Base-by-base conservation (phyloP, 139 green algal genomes). In the Picochlorum sp. region DNA sequence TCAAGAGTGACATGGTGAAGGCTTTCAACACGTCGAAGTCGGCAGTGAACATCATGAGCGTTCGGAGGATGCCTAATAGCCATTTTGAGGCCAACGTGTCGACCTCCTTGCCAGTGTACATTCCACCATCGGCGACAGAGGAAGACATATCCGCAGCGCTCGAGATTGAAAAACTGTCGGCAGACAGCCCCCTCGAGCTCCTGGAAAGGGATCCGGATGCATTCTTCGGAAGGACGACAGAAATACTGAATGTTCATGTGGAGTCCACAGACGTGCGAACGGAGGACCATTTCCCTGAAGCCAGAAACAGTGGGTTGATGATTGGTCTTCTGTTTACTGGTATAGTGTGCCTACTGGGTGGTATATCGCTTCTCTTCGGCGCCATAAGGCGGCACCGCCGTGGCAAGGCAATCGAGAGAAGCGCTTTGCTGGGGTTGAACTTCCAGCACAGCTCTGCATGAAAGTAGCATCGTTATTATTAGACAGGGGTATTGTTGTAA, bases 141-240 rank as follows among this genome's bases (percentile, higher is more conserved):
- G 65, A 79, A 14, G 79, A 84, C 26, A 74, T 85, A 7, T 46
- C 54, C 11, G 58, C 65, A 0, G 77, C 73, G 1, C 54, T 85
- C 41, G 74, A 82, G 10, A 69, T 85, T 20, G 65, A 76, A 47
- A 74, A 65, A 6, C 61, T 85, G 20, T 75, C 60, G 20, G 79
- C 79, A 2, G 79, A 85, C 56, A 64, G 72, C 8, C 61, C 76
- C 32, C 79, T 85, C 21, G 69, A 61, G 26, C 65, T 84, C 62
- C 73, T 85, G 38, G 60, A 62, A 11, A 18, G 67, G 11, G 64
- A 84, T 56, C 76, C 79, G 24, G 79, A 85, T 72, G 65, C 69
- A 10, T 85, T 85, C 65, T 82, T 85, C 56, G 73, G 69, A 18
- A 74, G 79, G 24, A 85, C 79, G 7, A 81, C 79, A n/a, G 71